Evolutionary conservation across 805 yeast genomes (phyloP), one percentile per base, ranked within the genome.

Genomic region (Scheffersomyces ergatensis): DNA sequence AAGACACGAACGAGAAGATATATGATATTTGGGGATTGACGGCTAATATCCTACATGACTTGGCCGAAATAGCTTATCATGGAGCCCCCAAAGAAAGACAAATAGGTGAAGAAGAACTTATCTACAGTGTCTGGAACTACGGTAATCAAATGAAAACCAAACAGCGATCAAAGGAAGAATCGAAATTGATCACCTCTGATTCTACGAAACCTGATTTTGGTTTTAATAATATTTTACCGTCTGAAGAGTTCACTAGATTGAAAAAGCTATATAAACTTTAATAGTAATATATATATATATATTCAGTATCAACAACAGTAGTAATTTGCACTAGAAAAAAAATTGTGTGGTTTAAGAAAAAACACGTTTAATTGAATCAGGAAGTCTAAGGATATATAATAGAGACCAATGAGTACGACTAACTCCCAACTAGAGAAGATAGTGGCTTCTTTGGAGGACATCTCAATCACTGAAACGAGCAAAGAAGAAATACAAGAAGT

Each of bases 11-110:
- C 57, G 66, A 63, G 33, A 69, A 73, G 40, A 73, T 81, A 29
- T 78, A 85, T 53, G 85, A 84, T 53, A 82, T 86, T 4, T 85
- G 93, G 95, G 95, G 95, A 0, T 62, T 85, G 27, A 85, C 93
- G 0, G 92, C 90, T 2, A 84, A 83, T 54, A 85, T 85, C 8
- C 55, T 85, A n/a, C 85, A 78, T 51, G 92, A 85, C 55, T 53
- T 85, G 21, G 82, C 89, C 2, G 72, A 71, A 42, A 68, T 84
- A 8, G 65, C 76, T 3, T 76, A 78, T 53, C 36, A 33, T 2
- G 33, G 45, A 16, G 36, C 39, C 3, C 43, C 37, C 16, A 25
- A 36, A 16, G 34, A 44, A 26, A 34, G 49, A 12, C 57, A 67
- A 20, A 55, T 77, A 34, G 88, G 86, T 2, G 84, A 83, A 47